A percentile compares a stretch with the other conserved stretches of the same genome.
These are phyloP conservation scores for Bidens hawaiensis DNA, from an alignment of 140 eudicot genomes.

Conservation along the genomic window DNA sequence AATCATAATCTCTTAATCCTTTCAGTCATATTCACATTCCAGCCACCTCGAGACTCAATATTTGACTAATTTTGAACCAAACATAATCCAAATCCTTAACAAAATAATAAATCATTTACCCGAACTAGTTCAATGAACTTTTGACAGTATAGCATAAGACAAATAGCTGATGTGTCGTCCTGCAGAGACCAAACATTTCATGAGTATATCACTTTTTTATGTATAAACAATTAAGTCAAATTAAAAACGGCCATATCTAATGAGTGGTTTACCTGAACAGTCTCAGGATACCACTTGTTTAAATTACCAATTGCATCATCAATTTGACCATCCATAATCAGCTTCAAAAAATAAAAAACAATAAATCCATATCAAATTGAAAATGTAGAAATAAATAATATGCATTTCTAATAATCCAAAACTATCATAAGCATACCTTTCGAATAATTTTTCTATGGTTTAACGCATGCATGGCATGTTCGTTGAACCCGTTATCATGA, in stretches of 20 bases:
- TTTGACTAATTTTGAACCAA: neutral
- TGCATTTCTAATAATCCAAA: neutral
- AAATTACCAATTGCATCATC: constrained; percentile 67
- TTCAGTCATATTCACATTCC: neutral
- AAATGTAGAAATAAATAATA: neutral
- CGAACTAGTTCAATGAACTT: constrained; percentile 90
- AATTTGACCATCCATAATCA: constrained; percentile 71
- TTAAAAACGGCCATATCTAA: neutral
- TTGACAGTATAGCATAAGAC: constrained; percentile 82
- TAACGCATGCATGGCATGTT: constrained; percentile 49
- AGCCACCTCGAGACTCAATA: neutral
- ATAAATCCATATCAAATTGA: neutral
- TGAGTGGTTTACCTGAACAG: constrained; percentile 55
- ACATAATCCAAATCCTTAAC: neutral
- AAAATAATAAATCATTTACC: constrained; percentile 46
- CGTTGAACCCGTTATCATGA: constrained; percentile 53
- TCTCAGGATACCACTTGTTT: constrained; percentile 65
- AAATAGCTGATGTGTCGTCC: constrained; percentile 73
- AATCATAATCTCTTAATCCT: neutral
- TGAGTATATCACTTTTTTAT: too few species aligned
- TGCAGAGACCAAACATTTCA: constrained; percentile 35
- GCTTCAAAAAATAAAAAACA: constrained; percentile 37
- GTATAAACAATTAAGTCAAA: neutral
- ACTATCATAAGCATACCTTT: constrained; percentile 47
- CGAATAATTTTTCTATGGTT: constrained; percentile 67